Conservation (phyloP, 371 early-diverging fungal species). For the Rhizomucor miehei region DNA sequence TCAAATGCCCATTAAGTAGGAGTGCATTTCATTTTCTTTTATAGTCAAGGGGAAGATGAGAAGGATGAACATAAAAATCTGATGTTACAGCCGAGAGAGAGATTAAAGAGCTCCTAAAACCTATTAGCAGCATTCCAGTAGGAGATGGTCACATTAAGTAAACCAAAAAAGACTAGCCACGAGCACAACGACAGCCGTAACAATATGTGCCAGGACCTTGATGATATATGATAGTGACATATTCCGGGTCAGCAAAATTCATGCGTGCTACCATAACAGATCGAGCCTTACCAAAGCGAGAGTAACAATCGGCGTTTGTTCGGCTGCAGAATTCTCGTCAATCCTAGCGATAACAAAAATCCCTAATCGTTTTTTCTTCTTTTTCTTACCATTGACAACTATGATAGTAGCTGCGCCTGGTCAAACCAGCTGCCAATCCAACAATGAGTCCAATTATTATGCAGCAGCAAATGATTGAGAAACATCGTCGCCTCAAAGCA, state of each 20-base stretch:
- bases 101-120: too few species aligned
- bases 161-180: neutral
- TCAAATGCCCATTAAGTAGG: too few species aligned
- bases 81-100: too few species aligned
- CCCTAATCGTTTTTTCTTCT: too few species aligned
- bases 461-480: conserved; percentile 30
- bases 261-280: too few species aligned
- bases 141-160: too few species aligned
- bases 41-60: too few species aligned
- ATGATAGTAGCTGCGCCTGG: conserved; percentile 13
- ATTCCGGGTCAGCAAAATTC: too few species aligned
- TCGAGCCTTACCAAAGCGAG: conserved; percentile 5
- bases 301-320: conserved; percentile 5
- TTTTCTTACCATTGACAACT: conserved; percentile 27
- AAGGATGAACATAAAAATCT: too few species aligned
- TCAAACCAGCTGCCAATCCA: conserved; percentile 30
- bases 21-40: too few species aligned
- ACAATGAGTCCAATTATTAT: conserved; percentile 28
- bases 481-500: conserved; percentile 23
- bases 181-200: neutral
- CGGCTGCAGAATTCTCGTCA: conserved; percentile 3
- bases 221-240: too few species aligned
- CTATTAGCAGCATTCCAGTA: too few species aligned
- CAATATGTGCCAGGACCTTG: neutral
- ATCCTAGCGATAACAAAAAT: neutral